A percentile compares a stretch with the other conserved stretches of the same genome.
Evolutionary conservation across 768 basidiomycete species (phyloP).

Genomic region (Nidularia sp.): DNA sequence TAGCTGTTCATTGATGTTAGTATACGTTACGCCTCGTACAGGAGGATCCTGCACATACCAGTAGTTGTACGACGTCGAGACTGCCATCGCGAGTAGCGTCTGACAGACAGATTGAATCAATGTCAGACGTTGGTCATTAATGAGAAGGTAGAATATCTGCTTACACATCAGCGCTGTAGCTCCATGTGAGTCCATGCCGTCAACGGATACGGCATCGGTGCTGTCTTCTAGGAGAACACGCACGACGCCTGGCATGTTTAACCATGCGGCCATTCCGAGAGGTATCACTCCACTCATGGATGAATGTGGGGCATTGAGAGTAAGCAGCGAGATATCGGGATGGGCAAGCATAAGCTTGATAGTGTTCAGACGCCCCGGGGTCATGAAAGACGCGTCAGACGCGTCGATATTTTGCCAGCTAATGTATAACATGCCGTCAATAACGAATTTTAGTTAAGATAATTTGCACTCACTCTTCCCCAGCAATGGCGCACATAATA

Average conservation of each 20-base stretch:
- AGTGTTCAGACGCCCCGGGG: constrained; percentile 48
- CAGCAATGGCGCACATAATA: constrained; percentile 67
- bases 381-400: constrained; percentile 67
- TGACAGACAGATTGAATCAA: constrained; percentile 21
- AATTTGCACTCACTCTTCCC: constrained; percentile 53
- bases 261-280: constrained; percentile 76
- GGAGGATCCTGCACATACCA: constrained; percentile 41
- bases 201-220: constrained; percentile 59
- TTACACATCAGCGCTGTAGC: constrained; percentile 85
- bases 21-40: not conserved
- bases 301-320: constrained; percentile 70
- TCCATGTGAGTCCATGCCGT: constrained; percentile 70
- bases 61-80: constrained; percentile 57
- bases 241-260: constrained; percentile 61
- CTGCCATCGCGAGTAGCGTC: constrained; percentile 77
- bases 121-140: constrained; percentile 9
- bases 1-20: constrained; percentile 36
- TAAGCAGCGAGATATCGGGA: constrained; percentile 58
- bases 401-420: constrained; percentile 72
- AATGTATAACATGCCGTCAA: constrained; percentile 1
- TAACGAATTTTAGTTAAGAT: not conserved
- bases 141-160: constrained; percentile 19
- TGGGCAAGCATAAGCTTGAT: constrained; percentile 54
- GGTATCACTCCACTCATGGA: constrained; percentile 73
- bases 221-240: constrained; percentile 61